Evolutionary conservation across 179 eudicot species (phyloP), one percentile per base, ranked within the genome.

Genomic region (Amaranthus tricolor): DNA sequence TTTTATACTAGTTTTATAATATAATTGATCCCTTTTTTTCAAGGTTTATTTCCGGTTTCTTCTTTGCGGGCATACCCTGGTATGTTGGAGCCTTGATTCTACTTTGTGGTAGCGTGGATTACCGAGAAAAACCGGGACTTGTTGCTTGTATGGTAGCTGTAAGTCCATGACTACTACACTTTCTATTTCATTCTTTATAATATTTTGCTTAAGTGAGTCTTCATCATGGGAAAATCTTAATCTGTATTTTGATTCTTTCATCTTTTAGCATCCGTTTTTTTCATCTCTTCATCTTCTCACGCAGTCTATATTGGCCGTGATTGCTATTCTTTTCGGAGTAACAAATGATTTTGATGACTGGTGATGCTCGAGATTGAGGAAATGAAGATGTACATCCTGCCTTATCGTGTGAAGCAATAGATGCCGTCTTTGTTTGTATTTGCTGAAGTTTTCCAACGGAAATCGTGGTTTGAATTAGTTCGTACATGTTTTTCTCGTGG

Each of bases 41-140:
- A 62, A 92, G 98, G 96, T 94, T 94, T 67, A 71, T 92, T 20
- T 62, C 78, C 75, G 98, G 98, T 72, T 94, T 94, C 89, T 84
- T 90, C 79, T 77, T 90, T 43, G 96, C 94, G 44, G 85, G 88
- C 70, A 76, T 94, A 63, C 98, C 98, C 59, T 94, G 98, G 98
- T 94, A 92, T 68, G 75, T 88, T 80, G 98, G 98, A 79, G 98
- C 96, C 64, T 78, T 90, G 74, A 62, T 94, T 60, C 84, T 94
- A 62, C 77, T 94, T 49, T 94, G 87, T 81, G 91, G 79, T 61
- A 77, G 87, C 64, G 78, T 88, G 70, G 97, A 94, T 75, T 82
- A 90, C 82, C 85, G 94, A 84, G 98, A 94, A 80, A 94, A 94
- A 78, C 88, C 97, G 15, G 97, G 98, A 17, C 90, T 89, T 75